phyloP scores from a whole-genome alignment of 345 rosid species.

The Draba incana region DNA sequence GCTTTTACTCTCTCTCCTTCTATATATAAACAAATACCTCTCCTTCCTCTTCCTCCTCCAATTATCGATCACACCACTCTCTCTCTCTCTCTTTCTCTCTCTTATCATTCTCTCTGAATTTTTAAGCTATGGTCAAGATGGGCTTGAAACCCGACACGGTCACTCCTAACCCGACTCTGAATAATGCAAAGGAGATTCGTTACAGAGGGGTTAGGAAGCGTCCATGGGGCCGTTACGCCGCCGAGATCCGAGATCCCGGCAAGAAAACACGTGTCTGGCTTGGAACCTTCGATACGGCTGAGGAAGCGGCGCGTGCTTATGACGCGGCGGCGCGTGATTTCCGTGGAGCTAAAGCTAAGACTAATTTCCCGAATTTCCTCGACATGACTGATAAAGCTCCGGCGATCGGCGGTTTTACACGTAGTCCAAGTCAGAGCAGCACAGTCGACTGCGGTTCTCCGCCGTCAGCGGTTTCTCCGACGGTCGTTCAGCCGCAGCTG shows the following conservation, averaged over 20 bases:
- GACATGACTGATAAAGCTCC: slow-evolving; percentile 42
- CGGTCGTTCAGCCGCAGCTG: slow-evolving; percentile 50
- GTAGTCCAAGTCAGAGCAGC: slow-evolving; percentile 87
- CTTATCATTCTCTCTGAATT: neutral
- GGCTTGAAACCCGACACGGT: slow-evolving; percentile 38
- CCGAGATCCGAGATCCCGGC: slow-evolving; percentile 95
- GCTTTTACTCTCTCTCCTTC: slow-evolving; percentile 44
- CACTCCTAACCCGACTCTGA: slow-evolving; percentile 21
- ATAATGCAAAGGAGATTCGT: slow-evolving; percentile 60
- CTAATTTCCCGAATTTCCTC: slow-evolving; percentile 72
- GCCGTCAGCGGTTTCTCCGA: slow-evolving; percentile 30
- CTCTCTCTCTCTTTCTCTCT: neutral
- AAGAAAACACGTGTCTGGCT: slow-evolving; percentile 97
- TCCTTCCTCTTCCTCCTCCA: slow-evolving; percentile 32
- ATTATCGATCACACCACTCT: slow-evolving; percentile 32
- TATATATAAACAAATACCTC: slow-evolving; percentile 22
- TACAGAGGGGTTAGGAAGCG: slow-evolving; percentile 89
- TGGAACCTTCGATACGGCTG: slow-evolving; percentile 88
- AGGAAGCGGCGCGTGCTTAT: slow-evolving; percentile 94
- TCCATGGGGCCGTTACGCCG: slow-evolving; percentile 96
- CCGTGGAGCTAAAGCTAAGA: slow-evolving; percentile 84
- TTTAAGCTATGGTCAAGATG: slow-evolving; percentile 31
- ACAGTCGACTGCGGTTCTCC: slow-evolving; percentile 79
- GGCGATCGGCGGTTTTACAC: slow-evolving; percentile 27
- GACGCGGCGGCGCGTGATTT: slow-evolving; percentile 86